A percentile compares a stretch with the other conserved stretches of the same genome.
These are phyloP conservation scores for Tephrocybe sp. DNA, from an alignment of 768 basidiomycete species.

Conservation along the genomic window DNA sequence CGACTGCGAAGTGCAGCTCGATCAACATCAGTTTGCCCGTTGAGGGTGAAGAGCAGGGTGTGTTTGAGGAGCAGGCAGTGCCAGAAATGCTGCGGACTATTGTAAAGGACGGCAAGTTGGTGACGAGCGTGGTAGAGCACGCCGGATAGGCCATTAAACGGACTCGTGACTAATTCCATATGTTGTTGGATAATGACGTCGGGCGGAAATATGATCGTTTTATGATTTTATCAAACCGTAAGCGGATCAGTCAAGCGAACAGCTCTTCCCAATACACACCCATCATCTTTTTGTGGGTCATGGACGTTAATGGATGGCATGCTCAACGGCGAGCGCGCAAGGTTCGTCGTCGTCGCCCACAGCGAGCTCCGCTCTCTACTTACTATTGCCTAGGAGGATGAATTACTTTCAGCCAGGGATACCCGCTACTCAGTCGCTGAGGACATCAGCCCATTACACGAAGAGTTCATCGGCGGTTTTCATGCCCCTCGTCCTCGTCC, in stretches of 20 bases:
- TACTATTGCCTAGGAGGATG: constrained; percentile 29
- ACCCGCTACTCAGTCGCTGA: constrained; percentile 56
- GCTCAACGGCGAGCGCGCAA: constrained; percentile 63
- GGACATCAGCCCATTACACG: constrained; percentile 60
- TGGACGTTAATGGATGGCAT: constrained; percentile 82
- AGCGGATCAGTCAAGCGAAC: constrained; percentile 12
- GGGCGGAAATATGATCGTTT: neutral
- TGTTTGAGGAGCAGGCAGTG: constrained; percentile 86
- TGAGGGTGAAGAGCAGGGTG: constrained; percentile 86
- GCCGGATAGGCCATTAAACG: constrained; percentile 40
- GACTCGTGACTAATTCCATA: neutral
- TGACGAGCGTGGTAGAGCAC: constrained; percentile 91
- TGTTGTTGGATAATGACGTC: constrained; percentile 4
- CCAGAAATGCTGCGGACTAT: constrained; percentile 96
- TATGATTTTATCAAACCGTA: no score
- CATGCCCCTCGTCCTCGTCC: constrained; percentile 30
- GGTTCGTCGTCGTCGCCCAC: constrained; percentile 31
- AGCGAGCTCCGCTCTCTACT: constrained; percentile 7
- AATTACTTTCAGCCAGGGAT: constrained; percentile 34
- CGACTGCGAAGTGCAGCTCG: constrained; percentile 89
- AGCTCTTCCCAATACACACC: neutral
- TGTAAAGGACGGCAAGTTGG: constrained; percentile 77
- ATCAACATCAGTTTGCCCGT: constrained; percentile 91
- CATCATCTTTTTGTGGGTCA: constrained; percentile 25
- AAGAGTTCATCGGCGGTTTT: constrained; percentile 62